Percentiles rank a stretch among this genome's conserved stretches.
phyloP scores from a whole-genome alignment of 2,329 filamentous ascomycete genomes.

The Phialemoniopsis sp. region DNA sequence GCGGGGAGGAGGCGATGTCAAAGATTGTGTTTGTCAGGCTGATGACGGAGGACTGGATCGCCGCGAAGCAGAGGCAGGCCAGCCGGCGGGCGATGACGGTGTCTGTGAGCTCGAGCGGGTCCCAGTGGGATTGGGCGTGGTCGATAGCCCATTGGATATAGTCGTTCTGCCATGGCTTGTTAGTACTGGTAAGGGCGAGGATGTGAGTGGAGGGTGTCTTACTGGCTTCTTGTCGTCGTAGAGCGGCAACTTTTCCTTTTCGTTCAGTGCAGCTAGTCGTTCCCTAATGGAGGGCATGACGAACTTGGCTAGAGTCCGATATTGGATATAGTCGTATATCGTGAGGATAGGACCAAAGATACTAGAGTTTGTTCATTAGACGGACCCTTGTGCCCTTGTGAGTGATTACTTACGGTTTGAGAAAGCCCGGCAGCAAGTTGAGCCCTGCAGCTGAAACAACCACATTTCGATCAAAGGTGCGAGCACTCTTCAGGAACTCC shows the following conservation, averaged over 20 bases:
- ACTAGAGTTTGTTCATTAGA: constrained; percentile 8
- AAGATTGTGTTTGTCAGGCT: constrained; percentile 30
- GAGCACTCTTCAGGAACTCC: constrained; percentile 13
- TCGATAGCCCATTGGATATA: constrained; percentile 33
- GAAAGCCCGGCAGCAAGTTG: constrained; percentile 20
- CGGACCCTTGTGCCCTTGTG: too few relatives aligned
- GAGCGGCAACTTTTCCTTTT: constrained; percentile 13
- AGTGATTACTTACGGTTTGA: constrained; percentile 20
- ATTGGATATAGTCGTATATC: constrained; percentile 23
- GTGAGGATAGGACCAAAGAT: constrained; percentile 21
- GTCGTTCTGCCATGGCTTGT: constrained; percentile 18
- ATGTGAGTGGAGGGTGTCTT: constrained; percentile 3
- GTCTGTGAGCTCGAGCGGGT: constrained; percentile 20
- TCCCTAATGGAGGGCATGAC: constrained; percentile 26
- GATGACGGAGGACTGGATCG: constrained; percentile 32
- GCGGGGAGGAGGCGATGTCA: constrained; percentile 25
- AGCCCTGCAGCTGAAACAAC: constrained; percentile 19
- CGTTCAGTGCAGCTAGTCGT: constrained; percentile 16
- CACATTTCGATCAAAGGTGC: constrained; percentile 21
- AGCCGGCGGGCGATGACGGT: constrained; percentile 26
- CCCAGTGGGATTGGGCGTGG: constrained; percentile 22
- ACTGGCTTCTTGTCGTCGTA: constrained; percentile 12
- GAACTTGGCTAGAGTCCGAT: constrained; percentile 19
- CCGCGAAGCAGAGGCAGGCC: constrained; percentile 26
- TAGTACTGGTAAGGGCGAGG: background rate